These are phyloP conservation scores for Fimicolochytrium jonesii DNA, from an alignment of 192 early-diverging fungal species.

Conservation along the genomic window DNA sequence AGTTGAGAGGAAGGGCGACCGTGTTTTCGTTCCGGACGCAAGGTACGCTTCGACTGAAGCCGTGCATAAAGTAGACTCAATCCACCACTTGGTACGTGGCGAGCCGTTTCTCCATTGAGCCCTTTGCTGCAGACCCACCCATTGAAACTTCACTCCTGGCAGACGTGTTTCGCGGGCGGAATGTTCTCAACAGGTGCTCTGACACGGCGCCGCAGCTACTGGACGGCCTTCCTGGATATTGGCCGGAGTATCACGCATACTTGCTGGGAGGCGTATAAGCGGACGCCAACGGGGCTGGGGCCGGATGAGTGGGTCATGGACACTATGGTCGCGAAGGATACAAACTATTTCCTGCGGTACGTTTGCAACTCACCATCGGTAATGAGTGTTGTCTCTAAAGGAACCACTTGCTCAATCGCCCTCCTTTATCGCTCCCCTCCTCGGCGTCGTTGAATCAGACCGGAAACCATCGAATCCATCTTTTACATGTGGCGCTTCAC, in stretches of 20 bases:
- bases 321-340: conserved; percentile 1
- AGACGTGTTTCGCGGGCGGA: conserved; percentile 64
- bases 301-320: conserved; percentile 62
- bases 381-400: background rate
- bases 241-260: conserved; percentile 31
- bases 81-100: too few species aligned
- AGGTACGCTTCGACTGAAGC: too few species aligned
- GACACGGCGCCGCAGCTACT: conserved; percentile 27
- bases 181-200: conserved; percentile 61
- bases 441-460: conserved; percentile 27
- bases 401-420: too few species aligned
- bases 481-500: conserved; percentile 56
- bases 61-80: too few species aligned
- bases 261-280: conserved; percentile 60
- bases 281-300: conserved; percentile 68
- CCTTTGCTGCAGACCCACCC: too few species aligned
- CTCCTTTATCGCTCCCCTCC: too few species aligned
- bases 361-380: background rate
- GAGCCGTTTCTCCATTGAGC: too few species aligned
- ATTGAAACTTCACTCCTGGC: too few species aligned
- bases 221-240: conserved; percentile 30
- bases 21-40: too few species aligned
- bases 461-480: conserved; percentile 44
- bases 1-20: too few species aligned
- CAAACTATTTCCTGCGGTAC: conserved; percentile 29